Base-by-base conservation (phyloP, 306 rosid genomes). In the Citrullus colocynthis region DNA sequence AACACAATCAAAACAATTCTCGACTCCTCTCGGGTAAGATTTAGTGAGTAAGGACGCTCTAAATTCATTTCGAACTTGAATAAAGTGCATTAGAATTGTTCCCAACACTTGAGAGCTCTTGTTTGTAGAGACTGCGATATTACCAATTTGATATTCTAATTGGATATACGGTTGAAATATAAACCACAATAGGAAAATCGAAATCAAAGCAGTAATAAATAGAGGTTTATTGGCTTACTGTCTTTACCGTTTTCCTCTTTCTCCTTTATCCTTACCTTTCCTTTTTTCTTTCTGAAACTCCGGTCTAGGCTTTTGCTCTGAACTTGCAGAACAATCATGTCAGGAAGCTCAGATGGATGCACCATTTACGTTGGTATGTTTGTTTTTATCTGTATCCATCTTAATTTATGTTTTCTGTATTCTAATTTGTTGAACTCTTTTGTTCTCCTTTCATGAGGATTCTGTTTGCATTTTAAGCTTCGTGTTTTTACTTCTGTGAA, bases 311-410 rank as follows among this genome's bases (percentile, higher is more conserved):
- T 15, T 72, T 72, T 72, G 77, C 39, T 49, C 37, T 72, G 41
- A 5, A 13, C 56, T 61, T 73, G 54, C 42, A 10, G 24, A 28
- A 16, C 8, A 58, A 73, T 32, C 32, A 49, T 45, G 78, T 45
- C 74, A 14, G 54, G 51, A 79, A 24, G 77, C 49, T 54, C 62
- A 73, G 44, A 75, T 71, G 42, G 75, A 18, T 69, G 74, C 74
- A 67, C 49, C 17, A 9, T 72, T 41, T 75, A 41, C 66, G 7
- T 75, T 57, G 64, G 79, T 75, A 57, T n/a, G 79, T 75, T 34
- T 14, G 1, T 57, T 75, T 3, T 48, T 48, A 13, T 48, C 1
- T 12, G 1, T 48, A 48, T 3, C 16, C 5, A 48, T 48, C 17
- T 48, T 48, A 48, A 48, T 48, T 48, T 16, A 48, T 48, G 54